A percentile compares a stretch with the other conserved stretches of the same genome.
These are phyloP conservation scores for Clarireedia monteithiana DNA, from an alignment of 2,329 filamentous ascomycete genomes.

Conservation along the genomic window DNA sequence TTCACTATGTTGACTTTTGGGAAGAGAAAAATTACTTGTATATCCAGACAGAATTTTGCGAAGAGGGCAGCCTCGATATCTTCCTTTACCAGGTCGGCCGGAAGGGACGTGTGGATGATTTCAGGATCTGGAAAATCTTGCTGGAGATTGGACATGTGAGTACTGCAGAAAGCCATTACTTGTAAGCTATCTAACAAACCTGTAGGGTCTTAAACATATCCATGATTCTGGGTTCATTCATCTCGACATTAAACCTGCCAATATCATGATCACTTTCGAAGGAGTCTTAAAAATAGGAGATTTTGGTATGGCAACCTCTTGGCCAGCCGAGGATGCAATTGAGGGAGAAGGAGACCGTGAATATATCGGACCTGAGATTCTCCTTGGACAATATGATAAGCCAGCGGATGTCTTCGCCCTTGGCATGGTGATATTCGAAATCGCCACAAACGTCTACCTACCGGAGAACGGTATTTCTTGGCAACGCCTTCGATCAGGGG, in stretches of 20 bases:
- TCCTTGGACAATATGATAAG: constrained; percentile 79
- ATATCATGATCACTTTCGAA: constrained; percentile 74
- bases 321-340: constrained; percentile 68
- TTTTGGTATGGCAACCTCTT: constrained; percentile 73
- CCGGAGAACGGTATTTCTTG: constrained; percentile 89
- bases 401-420: constrained; percentile 91
- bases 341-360: constrained; percentile 93
- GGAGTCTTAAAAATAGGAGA: constrained; percentile 79
- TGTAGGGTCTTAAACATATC: constrained; percentile 78
- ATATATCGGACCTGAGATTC: constrained; percentile 90
- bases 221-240: constrained; percentile 84
- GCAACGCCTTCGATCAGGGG: constrained; percentile 81
- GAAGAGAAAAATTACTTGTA: constrained; percentile 80
- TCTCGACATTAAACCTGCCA: constrained; percentile 78
- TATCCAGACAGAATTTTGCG: constrained; percentile 96
- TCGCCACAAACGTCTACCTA: constrained; percentile 85
- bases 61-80: constrained; percentile 81
- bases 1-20: constrained; percentile 82
- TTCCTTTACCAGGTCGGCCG: constrained; percentile 79
- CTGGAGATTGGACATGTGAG: constrained; percentile 76
- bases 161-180: constrained; percentile 12
- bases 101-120: constrained; percentile 86
- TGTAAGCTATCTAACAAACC: constrained; percentile 19
- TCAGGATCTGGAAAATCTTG: constrained; percentile 96
- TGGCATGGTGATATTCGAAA: constrained; percentile 90